phyloP scores from a whole-genome alignment of 352 stramenopile species.

The Detonula confervacea region DNA sequence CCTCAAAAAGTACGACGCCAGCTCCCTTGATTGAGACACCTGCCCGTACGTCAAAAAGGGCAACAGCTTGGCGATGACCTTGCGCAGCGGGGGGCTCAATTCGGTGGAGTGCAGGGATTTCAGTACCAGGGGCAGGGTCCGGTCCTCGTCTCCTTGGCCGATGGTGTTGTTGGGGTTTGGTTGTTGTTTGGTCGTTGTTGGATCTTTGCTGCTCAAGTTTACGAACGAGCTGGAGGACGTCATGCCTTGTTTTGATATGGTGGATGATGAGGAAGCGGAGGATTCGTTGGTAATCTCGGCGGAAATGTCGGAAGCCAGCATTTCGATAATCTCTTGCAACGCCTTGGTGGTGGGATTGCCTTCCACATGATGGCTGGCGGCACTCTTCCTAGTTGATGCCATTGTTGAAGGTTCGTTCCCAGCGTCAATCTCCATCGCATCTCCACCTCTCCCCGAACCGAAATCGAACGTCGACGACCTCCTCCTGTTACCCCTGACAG shows the following conservation, averaged over 20 bases:
- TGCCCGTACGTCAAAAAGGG: conserved; percentile 84
- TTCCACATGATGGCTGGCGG: conserved; percentile 28
- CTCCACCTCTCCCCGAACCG: conserved; percentile 25
- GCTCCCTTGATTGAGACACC: conserved; percentile 62
- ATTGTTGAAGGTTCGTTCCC: not conserved
- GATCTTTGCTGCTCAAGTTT: too few species aligned
- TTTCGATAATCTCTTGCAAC: conserved; percentile 82
- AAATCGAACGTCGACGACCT: conserved; percentile 46
- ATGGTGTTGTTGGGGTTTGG: conserved; percentile 25
- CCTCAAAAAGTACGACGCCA: conserved; percentile 72
- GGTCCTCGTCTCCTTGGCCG: conserved; percentile 38
- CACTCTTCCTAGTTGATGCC: too few species aligned
- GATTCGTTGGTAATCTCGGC: conserved; percentile 38
- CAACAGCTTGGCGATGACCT: conserved; percentile 82
- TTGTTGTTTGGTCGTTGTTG: conserved; percentile 45
- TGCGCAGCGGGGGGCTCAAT: conserved; percentile 69
- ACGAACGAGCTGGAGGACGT: too few species aligned
- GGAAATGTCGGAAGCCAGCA: conserved; percentile 80
- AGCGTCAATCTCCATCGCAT: conserved; percentile 7
- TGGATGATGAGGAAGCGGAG: too few species aligned
- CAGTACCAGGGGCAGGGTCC: conserved; percentile 73
- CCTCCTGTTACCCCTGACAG: not conserved
- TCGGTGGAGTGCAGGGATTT: conserved; percentile 72
- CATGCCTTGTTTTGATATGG: too few species aligned
- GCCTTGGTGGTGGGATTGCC: conserved; percentile 70